phyloP scores from a whole-genome alignment of 495 filamentous ascomycete species.

The Extremus antarcticus region DNA sequence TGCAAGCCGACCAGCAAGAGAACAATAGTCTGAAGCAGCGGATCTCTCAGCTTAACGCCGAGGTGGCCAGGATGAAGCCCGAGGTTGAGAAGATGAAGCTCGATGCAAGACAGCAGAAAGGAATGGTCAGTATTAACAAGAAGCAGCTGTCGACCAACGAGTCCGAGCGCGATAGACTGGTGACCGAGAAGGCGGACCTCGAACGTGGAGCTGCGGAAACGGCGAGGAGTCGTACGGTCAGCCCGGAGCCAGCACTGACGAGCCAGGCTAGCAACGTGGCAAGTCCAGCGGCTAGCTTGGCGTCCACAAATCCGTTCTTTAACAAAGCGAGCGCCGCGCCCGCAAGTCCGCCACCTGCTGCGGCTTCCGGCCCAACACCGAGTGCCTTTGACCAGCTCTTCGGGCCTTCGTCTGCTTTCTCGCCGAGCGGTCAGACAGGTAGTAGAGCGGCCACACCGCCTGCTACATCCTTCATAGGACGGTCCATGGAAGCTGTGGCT shows the following conservation, averaged over 20 bases:
- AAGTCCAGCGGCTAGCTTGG: constrained; percentile 61
- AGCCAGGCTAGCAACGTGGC: constrained; percentile 26
- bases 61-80: constrained; percentile 71
- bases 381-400: constrained; percentile 18
- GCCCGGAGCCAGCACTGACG: constrained; percentile 28
- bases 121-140: constrained; percentile 91
- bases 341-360: constrained; percentile 6
- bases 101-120: constrained; percentile 87
- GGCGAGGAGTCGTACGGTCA: constrained; percentile 24
- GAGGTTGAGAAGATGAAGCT: constrained; percentile 82
- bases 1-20: constrained; percentile 81
- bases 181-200: constrained; percentile 61
- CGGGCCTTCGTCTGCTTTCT: constrained; percentile 15
- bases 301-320: constrained; percentile 77
- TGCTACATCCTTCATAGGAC: constrained; percentile 12
- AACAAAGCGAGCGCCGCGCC: constrained; percentile 35
- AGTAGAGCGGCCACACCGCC: constrained; percentile 14
- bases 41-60: constrained; percentile 69
- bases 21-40: constrained; percentile 77
- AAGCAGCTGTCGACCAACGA: constrained; percentile 90
- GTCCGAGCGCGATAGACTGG: constrained; percentile 72
- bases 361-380: constrained; percentile 3
- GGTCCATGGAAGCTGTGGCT: constrained; percentile 1
- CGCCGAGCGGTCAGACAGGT: constrained; percentile 10
- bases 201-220: constrained; percentile 47